Percentiles rank a stretch among this genome's conserved stretches.
Conservation (phyloP, 2,329 filamentous ascomycete species). For the Chrysoporthe cubensis region DNA sequence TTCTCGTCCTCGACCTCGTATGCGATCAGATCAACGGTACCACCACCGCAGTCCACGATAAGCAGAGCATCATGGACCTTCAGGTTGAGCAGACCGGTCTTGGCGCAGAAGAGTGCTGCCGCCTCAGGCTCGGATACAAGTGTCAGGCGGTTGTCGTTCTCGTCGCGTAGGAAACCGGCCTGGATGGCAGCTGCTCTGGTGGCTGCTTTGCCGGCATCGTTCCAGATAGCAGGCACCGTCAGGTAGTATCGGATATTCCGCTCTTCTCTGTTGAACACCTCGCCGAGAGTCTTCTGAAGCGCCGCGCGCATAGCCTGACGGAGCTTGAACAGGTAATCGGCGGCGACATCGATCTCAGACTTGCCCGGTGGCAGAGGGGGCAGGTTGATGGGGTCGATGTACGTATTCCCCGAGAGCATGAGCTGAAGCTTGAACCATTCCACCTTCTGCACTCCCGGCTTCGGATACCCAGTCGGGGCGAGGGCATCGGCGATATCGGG, state of each 20-base stretch:
- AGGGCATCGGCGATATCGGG: conserved; percentile 97
- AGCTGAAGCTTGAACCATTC: conserved; percentile 99
- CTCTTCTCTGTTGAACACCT: conserved; percentile 97
- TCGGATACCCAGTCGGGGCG: conserved; percentile 95
- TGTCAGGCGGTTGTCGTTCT: conserved; percentile 95
- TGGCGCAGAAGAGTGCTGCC: conserved; percentile 95
- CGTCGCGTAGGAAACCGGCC: conserved; percentile 92
- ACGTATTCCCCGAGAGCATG: conserved; percentile 98
- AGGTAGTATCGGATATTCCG: conserved; percentile 97
- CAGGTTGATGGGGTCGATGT: conserved; percentile 98
- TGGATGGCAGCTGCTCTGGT: conserved; percentile 95
- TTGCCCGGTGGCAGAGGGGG: conserved; percentile 96
- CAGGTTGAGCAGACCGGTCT: conserved; percentile 91
- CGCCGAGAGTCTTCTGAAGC: conserved; percentile 92
- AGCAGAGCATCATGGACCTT: conserved; percentile 99
- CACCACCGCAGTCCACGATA: conserved; percentile 97
- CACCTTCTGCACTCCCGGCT: conserved; percentile 96
- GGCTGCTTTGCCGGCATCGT: conserved; percentile 96
- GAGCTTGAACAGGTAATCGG: conserved; percentile 97
- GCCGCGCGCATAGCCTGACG: conserved; percentile 96
- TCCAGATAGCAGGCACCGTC: conserved; percentile 99
- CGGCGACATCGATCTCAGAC: conserved; percentile 98
- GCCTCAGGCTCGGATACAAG: conserved; percentile 96
- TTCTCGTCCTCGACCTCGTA: conserved; percentile 98
- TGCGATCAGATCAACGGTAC: conserved; percentile 97